Percentiles rank a stretch among this genome's conserved stretches.
Evolutionary conservation across 2,329 filamentous ascomycete species (phyloP).

Genomic region (Aspergillus felis): DNA sequence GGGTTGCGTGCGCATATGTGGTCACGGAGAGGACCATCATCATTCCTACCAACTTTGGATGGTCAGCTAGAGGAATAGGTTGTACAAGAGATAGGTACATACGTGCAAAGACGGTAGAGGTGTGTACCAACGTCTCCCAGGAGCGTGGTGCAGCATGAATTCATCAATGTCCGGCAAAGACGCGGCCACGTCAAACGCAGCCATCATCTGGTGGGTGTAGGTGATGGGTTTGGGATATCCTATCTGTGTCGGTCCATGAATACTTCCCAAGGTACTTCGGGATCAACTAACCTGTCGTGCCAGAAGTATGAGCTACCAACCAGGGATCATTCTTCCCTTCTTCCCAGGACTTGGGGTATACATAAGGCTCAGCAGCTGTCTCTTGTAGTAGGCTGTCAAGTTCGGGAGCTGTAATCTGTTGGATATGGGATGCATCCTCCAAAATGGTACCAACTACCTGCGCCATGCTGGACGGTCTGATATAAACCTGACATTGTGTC

Average conservation of each 20-base stretch:
- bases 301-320: constrained; percentile 26
- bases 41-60: constrained; percentile 17
- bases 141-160: constrained; percentile 8
- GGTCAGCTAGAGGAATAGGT: not conserved
- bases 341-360: constrained; percentile 23
- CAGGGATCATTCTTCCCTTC: constrained; percentile 25
- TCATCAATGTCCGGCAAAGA: constrained; percentile 9
- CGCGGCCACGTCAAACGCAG: constrained; percentile 2
- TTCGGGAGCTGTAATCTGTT: constrained; percentile 12
- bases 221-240: constrained; percentile 19
- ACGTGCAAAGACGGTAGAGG: constrained; percentile 22
- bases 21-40: constrained; percentile 15
- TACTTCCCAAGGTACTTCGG: not conserved
- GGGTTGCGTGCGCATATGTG: constrained; percentile 9
- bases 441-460: constrained; percentile 5
- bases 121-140: constrained; percentile 15
- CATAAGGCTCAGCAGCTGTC: constrained; percentile 2
- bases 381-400: constrained; percentile 14
- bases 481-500: constrained; percentile 16
- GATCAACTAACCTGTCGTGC: constrained; percentile 19
- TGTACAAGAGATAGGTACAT: not conserved
- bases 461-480: constrained; percentile 12
- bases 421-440: constrained; percentile 8
- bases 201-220: constrained; percentile 21
- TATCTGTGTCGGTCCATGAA: not conserved